Conservation (phyloP, 345 rosid species). For the Citrus glauca region DNA sequence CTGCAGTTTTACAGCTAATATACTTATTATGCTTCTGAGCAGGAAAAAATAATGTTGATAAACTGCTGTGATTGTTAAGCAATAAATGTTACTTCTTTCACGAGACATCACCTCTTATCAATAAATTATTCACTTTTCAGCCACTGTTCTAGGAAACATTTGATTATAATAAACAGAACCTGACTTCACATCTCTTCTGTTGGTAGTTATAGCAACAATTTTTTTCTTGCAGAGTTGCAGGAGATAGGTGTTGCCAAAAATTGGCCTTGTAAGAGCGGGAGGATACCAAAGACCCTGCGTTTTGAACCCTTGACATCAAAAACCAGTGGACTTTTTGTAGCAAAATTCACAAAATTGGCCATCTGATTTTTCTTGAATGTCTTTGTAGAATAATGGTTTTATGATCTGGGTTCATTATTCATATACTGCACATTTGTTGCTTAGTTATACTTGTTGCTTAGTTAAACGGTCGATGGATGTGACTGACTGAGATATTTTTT, state of each 20-base stretch:
- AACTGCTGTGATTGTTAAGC: not conserved
- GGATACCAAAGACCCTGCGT: constrained; percentile 69
- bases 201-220: not conserved
- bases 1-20: not conserved
- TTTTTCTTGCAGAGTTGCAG: constrained; percentile 46
- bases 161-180: not conserved
- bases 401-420: too few species aligned
- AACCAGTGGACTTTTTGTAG: constrained; percentile 93
- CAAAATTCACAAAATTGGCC: constrained; percentile 57
- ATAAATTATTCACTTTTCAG: not conserved
- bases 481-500: not conserved
- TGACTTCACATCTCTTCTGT: not conserved
- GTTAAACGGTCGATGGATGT: not conserved
- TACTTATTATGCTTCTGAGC: too few species aligned
- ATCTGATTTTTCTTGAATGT: not conserved
- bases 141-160: not conserved
- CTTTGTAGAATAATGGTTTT: not conserved
- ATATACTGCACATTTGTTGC: too few species aligned
- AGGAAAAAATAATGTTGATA: too few species aligned
- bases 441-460: constrained; percentile 12
- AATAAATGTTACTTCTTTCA: not conserved
- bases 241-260: constrained; percentile 61
- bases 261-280: constrained; percentile 84
- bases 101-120: not conserved
- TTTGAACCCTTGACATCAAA: constrained; percentile 79